Base-by-base conservation (phyloP, 805 yeast species). In the Lipomyces kockii region DNA sequence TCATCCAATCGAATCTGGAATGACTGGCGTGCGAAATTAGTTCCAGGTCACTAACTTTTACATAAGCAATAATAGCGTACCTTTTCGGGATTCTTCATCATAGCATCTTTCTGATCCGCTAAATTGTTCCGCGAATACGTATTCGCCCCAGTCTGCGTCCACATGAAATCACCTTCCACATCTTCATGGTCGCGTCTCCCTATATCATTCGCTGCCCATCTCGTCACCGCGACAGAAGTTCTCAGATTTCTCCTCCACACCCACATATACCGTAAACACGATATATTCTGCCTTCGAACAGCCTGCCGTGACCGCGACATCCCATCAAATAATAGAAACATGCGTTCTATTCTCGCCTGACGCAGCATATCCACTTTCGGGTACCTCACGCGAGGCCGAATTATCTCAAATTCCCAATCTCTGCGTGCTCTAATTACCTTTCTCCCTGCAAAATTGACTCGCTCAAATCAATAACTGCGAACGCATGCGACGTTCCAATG, bases 1-100 rank as follows among this genome's bases (percentile, higher is more conserved):
- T 71, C 74, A 2, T 68, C 25, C 37, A 66, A 43, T 43, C 32
- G 17, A 20, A 43, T n/a, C 25, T 22, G 54, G 49, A n/a, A 43
- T 6, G 49, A 22, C 49, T 43, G 49, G 32, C 7, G 6, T 37
- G 43, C 43, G 43, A 12, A 4, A 37, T 37, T 37, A 37, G 43
- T 37, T 5, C 3, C 17, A 0, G 17, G 43, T 37, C 43, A 35
- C 32, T 29, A 35, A 11, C 6, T 4, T 37, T n/a, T 9, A 37
- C 17, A 37, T 37, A 12, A 37, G 17, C 43, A 37, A 37, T 4
- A 37, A 17, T 17, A 43, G 3, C 22, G 7, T n/a, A 43, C 49
- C 22, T 43, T 17, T 43, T 43, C 49, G 11, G 49, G 49, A 17
- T n/a, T 43, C 49, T 43, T 43, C 9, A n/a, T 43, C 49, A 43